Evolutionary conservation across 2,329 filamentous ascomycete genomes (phyloP).

Genomic region (Sclerotinia glacialis): DNA sequence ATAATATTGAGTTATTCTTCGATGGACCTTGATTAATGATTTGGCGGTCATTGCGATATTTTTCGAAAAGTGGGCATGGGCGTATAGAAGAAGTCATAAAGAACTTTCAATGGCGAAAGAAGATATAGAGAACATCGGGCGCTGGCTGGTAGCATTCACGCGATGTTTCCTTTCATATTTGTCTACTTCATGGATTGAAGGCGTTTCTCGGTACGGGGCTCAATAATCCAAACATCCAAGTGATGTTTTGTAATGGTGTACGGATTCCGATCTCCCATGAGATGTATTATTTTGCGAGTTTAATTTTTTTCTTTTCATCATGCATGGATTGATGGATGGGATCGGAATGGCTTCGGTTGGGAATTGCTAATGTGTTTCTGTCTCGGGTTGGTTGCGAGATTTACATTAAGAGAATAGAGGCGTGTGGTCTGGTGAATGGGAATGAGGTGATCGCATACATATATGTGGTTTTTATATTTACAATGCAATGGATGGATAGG

Average conservation of each 20-base stretch:
- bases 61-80: background rate
- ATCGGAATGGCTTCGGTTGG: background rate
- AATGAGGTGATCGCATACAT: background rate
- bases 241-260: background rate
- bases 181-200: background rate
- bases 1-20: constrained; percentile 34
- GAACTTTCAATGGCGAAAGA: background rate
- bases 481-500: background rate
- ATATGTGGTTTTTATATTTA: constrained; percentile 8
- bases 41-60: background rate
- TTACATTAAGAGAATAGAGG: background rate
- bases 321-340: constrained; percentile 8
- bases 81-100: background rate
- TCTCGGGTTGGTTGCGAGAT: background rate
- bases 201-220: background rate
- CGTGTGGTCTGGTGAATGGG: background rate
- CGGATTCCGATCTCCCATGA: background rate
- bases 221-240: background rate
- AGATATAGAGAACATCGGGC: background rate
- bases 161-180: background rate
- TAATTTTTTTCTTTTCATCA: background rate
- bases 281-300: constrained; percentile 11
- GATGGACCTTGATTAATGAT: constrained; percentile 30
- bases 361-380: background rate
- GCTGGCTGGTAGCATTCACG: constrained; percentile 9